Conservation (phyloP, 2,329 filamentous ascomycete genomes). For the Trichoderma cornu-damae region DNA sequence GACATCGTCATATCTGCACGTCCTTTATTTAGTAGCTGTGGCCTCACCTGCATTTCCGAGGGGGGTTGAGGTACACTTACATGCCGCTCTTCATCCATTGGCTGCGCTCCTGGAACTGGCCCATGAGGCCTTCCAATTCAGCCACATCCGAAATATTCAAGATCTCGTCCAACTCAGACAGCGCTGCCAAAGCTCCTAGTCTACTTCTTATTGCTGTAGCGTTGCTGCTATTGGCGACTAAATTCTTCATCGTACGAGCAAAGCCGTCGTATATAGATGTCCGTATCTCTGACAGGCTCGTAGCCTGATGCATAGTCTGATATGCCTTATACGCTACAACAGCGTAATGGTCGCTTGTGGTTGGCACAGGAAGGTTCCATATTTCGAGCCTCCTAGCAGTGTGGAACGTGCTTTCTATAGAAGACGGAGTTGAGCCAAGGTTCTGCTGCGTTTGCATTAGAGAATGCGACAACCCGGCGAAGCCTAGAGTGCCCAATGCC, state of each 20-base stretch:
- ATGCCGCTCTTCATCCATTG: slow-evolving; percentile 78
- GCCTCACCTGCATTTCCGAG: not conserved
- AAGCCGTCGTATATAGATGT: slow-evolving; percentile 60
- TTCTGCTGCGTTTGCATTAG: slow-evolving; percentile 65
- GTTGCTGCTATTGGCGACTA: slow-evolving; percentile 47
- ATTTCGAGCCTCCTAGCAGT: slow-evolving; percentile 79
- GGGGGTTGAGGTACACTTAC: slow-evolving; percentile 42
- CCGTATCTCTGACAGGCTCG: slow-evolving; percentile 49
- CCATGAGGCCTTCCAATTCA: slow-evolving; percentile 58
- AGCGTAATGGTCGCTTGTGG: slow-evolving; percentile 55
- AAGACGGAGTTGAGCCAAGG: slow-evolving; percentile 51
- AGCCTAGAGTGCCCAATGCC: slow-evolving; percentile 72
- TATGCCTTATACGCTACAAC: slow-evolving; percentile 75
- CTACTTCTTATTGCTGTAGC: slow-evolving; percentile 50
- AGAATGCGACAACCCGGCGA: slow-evolving; percentile 80
- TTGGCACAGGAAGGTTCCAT: slow-evolving; percentile 81
- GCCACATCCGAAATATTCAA: slow-evolving; percentile 54
- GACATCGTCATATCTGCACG: slow-evolving; percentile 64
- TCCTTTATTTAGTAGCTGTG: slow-evolving; percentile 19
- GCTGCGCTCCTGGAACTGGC: slow-evolving; percentile 59
- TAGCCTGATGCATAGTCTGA: slow-evolving; percentile 67
- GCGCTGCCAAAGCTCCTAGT: slow-evolving; percentile 60
- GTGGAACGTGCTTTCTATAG: slow-evolving; percentile 67
- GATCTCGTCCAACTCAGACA: slow-evolving; percentile 79
- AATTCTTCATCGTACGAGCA: slow-evolving; percentile 52